Base-by-base conservation (phyloP, 495 filamentous ascomycete species). In the Talaromyces adpressus region DNA sequence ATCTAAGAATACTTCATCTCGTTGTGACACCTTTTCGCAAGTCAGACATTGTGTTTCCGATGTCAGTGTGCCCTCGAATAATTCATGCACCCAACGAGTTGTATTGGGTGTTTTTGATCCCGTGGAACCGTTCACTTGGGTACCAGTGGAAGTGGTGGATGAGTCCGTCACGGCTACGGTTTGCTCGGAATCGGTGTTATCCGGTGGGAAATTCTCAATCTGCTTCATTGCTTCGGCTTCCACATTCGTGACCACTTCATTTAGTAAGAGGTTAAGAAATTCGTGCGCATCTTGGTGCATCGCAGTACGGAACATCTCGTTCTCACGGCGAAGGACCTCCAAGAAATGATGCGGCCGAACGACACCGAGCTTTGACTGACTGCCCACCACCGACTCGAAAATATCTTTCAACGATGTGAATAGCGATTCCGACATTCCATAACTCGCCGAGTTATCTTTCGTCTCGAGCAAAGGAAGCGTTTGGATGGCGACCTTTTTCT, bases 261-360 rank as follows among this genome's bases (percentile, higher is more conserved):
- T 98, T n/a, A 98, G 82, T 2, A 98, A 83, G 14, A 97, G 80
- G 64, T 96, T 96, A 64, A 97, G 84, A 69, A 98, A 98, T 67
- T 98, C 94, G 70, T 98, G 94, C 6, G 94, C 94, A 77, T 98
- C 94, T 75, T 98, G 94, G 74, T 98, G 94, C 90, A 97, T 95
- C 23, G 92, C 88, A 41, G 89, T 90, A 56, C 92, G 89, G 67
- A 98, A 98, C 92, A 97, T 96, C 72, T 98, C 95, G 70, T 98
- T 93, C 65, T 98, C 91, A 29, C 91, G 83, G 70, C 92, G 90
- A 65, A 98, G 83, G 11, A 97, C 91, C 72, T 98, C 95, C 56
- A 98, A 77, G 65, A 98, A 98, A 67, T 92, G 88, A 62, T 92
- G 88, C 3, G 94, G 94, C 69, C 91, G 94, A n/a, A 97, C 82